A percentile compares a stretch with the other conserved stretches of the same genome.
Evolutionary conservation across 495 filamentous ascomycete genomes (phyloP).

Genomic region (Lasiosphaeria hispida): DNA sequence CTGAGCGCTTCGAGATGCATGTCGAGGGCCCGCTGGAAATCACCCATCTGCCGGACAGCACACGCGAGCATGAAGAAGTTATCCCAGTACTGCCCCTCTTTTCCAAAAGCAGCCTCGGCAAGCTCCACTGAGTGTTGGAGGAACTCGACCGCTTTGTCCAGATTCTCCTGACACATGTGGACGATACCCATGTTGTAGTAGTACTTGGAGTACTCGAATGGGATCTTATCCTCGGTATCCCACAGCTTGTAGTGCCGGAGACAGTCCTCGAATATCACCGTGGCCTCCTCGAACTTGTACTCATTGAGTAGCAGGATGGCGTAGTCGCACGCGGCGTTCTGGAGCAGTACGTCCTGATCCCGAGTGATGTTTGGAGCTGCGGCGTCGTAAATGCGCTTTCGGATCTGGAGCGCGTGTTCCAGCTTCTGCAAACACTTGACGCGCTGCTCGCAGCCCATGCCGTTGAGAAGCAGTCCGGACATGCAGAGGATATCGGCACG

Average conservation of each 20-base stretch:
- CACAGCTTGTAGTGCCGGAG: constrained; percentile 18
- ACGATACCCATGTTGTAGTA: constrained; percentile 24
- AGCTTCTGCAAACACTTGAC: constrained; percentile 9
- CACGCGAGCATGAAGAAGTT: constrained; percentile 26
- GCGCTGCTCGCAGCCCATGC: constrained; percentile 14
- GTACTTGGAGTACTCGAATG: constrained; percentile 31
- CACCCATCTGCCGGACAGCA: constrained; percentile 15
- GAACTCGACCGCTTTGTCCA: constrained; percentile 18
- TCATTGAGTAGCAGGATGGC: constrained; percentile 18
- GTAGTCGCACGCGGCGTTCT: constrained; percentile 24
- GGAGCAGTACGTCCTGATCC: constrained; percentile 13
- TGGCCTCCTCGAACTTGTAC: constrained; percentile 21
- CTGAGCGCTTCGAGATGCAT: constrained; percentile 20
- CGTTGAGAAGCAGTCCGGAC: constrained; percentile 17
- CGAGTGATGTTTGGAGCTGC: neutral
- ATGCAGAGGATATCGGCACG: constrained; percentile 24
- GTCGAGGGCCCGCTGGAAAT: constrained; percentile 14
- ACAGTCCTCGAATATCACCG: constrained; percentile 16
- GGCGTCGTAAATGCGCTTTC: neutral
- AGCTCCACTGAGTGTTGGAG: constrained; percentile 10
- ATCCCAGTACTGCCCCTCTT: constrained; percentile 7
- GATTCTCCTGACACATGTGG: constrained; percentile 18
- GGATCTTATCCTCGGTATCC: constrained; percentile 16
- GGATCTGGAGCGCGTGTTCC: constrained; percentile 3
- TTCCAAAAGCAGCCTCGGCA: constrained; percentile 13